Evolutionary conservation across 495 filamentous ascomycete genomes (phyloP).

Genomic region (Penicillium lividum): DNA sequence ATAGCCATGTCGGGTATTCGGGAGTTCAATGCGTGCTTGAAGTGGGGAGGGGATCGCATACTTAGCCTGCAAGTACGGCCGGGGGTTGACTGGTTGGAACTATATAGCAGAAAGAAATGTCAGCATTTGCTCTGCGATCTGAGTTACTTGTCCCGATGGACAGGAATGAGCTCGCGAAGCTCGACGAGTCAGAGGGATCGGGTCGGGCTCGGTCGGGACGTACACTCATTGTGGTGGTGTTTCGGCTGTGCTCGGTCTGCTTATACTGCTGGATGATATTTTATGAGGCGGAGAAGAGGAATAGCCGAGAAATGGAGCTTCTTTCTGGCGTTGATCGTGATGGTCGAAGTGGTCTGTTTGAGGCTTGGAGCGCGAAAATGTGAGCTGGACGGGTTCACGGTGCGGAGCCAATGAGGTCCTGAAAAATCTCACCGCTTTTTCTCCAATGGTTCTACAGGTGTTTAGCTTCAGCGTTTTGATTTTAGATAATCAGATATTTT

Average conservation of each 20-base stretch:
- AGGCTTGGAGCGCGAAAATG: conserved; percentile 38
- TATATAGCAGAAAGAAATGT: conserved; percentile 27
- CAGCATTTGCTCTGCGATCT: conserved; percentile 15
- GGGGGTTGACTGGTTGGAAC: conserved; percentile 87
- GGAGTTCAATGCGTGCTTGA: not conserved
- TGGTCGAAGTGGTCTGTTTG: conserved; percentile 19
- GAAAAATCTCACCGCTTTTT: conserved; percentile 31
- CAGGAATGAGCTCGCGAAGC: conserved; percentile 12
- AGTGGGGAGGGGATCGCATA: conserved; percentile 44
- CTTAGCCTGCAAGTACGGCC: conserved; percentile 85
- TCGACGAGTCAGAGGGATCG: conserved; percentile 7
- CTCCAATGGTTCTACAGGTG: no score
- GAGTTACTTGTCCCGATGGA: not conserved
- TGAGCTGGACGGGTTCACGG: conserved; percentile 31
- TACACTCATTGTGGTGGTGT: conserved; percentile 41
- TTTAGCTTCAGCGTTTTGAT: not conserved
- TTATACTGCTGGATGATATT: not conserved
- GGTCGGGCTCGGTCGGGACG: conserved; percentile 20
- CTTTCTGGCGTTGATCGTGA: conserved; percentile 16
- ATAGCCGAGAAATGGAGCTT: conserved; percentile 14
- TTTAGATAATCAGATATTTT: not conserved
- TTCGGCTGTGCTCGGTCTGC: conserved; percentile 3
- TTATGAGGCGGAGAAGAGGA: conserved; percentile 2
- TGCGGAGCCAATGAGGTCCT: conserved; percentile 25
- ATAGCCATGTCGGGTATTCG: not conserved